Evolutionary conservation across 805 yeast genomes (phyloP), one percentile per base, ranked within the genome.

Genomic region (Teunomyces barrocoloradensis): DNA sequence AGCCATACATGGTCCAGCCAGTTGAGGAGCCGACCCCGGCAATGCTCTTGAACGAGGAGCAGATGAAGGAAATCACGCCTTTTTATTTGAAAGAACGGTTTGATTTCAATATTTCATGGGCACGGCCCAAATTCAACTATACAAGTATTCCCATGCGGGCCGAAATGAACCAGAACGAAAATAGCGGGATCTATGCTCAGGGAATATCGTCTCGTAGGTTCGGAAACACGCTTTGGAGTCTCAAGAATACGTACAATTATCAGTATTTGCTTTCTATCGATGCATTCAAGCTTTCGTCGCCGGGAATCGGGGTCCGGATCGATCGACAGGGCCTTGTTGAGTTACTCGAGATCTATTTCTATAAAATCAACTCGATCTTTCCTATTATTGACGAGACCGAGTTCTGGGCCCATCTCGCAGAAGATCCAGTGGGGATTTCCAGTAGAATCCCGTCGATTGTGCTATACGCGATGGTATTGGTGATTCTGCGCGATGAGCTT

Each of bases 241-340:
- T 62, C 25, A 50, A 45, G 30, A 49, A 49, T 38, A 36, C 37
- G 12, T 46, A 49, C 15, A 48, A 47, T 18, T 60, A 54, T 45
- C 44, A 54, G 3, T 59, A 54, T 33, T 50, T 68, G 20, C 45
- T 53, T 23, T 46, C 55, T 4, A 65, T 66, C 20, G 43, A 65
- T 47, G 72, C 72, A 5, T 68, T 69, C 50, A 65, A 69, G 6
- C 49, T 68, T 17, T 47, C 60, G 5, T 49, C 55, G n/a, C 53
- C 57, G 3, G 27, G 27, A 5, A 30, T 21, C 18, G 32, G 25
- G 1, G 28, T 44, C 13, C 20, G 7, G n/a, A 20, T 44, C 15
- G 46, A 44, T 38, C 11, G 23, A 10, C 33, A 18, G 10, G 13
- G 28, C 4, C 32, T 44, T 12, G n/a, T 23, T 7, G 32, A 54